Evolutionary conservation across 192 early-diverging fungal genomes (phyloP), one percentile per base, ranked within the genome.

Genomic region (Chytriomyces hyalinus): DNA sequence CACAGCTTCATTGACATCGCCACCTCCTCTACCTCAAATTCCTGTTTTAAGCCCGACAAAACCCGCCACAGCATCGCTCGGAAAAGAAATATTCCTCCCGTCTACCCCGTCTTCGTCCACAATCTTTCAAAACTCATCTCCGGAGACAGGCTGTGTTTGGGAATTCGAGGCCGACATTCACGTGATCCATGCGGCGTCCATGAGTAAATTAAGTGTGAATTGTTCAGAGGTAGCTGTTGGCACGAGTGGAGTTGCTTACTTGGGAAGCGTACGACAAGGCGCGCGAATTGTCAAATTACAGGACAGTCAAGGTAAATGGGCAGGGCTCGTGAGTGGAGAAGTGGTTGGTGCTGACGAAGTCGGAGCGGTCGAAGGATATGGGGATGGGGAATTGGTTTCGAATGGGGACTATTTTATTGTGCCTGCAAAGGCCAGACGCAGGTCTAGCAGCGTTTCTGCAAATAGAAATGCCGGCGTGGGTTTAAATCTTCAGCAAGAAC

Each of bases 121-220:
- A 4, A 22, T 68, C 8, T 68, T 68, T 49, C 22, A 61, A 46
- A n/a, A 24, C 9, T 43, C 75, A 1, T 44, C 46, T 20, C 63
- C 59, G n/a, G 46, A 10, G 6, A 76, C 49, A n/a, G 75, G n/a
- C 11, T 66, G 75, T 60, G 77, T 49, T 28, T 86, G 85, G 67
- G 87, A 89, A 46, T 92, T 94, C 70, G 87, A 91, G 49, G 93
- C 90, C 0, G 87, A 91, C 4, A 76, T 94, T 7, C 82, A 86
- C 67, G 87, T 93, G 3, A 76, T 94, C n/a, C 83, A 87, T 60
- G 85, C 89, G 57, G 76, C 86, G 7, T 81, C 22, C 3, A 57
- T 11, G 10, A 59, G 36, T 2, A 36, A 36, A 36, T 36, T 36
- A 36, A 36, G 36, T 36, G 53, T 57, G 3, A 57, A 57, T 20